Evolutionary conservation across 495 filamentous ascomycete genomes (phyloP).

Genomic region (Penicillium odoratum): DNA sequence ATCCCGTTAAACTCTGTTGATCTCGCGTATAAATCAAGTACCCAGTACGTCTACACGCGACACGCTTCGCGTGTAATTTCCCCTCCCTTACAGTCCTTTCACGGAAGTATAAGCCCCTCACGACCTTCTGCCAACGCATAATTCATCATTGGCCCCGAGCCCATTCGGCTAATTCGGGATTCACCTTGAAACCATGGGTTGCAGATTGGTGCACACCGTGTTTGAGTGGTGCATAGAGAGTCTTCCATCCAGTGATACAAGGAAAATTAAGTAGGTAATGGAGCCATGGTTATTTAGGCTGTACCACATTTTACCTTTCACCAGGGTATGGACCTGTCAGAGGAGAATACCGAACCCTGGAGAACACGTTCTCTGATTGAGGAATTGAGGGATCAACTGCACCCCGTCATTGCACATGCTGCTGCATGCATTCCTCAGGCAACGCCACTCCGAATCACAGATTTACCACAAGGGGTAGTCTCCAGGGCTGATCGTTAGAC

Average conservation of each 20-base stretch:
- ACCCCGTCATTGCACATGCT: conserved; percentile 6
- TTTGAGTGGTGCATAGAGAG: conserved; percentile 3
- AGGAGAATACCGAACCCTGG: background rate
- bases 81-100: background rate
- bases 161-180: background rate
- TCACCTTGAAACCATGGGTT: conserved; percentile 4
- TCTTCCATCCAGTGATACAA: background rate
- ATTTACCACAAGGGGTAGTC: conserved; percentile 3
- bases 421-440: conserved; percentile 1
- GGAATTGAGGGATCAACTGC: background rate
- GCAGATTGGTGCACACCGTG: conserved; percentile 3
- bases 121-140: conserved; percentile 10
- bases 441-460: background rate
- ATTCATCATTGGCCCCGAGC: conserved; percentile 4
- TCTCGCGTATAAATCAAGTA: conserved; percentile 1
- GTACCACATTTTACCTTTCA: no score
- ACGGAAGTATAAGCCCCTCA: no score
- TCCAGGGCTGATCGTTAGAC: background rate
- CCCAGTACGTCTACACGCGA: conserved; percentile 12
- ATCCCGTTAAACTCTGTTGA: background rate
- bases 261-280: background rate
- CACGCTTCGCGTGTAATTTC: conserved; percentile 7
- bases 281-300: background rate
- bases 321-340: background rate
- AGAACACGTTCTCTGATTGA: background rate